Evolutionary conservation across 306 rosid genomes (phyloP), one percentile per base, ranked within the genome.

Genomic region (Benincasa hispida): DNA sequence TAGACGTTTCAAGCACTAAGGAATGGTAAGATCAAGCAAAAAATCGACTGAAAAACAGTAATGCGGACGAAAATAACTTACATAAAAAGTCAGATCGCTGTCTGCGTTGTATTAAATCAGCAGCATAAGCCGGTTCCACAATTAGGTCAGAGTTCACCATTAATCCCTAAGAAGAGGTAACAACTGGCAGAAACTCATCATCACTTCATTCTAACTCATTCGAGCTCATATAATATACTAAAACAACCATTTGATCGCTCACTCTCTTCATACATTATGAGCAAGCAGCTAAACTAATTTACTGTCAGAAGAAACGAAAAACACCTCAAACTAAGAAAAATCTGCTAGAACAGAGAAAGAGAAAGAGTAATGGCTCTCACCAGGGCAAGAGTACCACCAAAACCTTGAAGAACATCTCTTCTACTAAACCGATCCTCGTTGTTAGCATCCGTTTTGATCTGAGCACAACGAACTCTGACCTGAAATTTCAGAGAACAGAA

Each of bases 51-150:
- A 21, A 17, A 25, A 72, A 72, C 30, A 70, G 1, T 22, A 27
- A 24, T 45, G 57, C 37, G 47, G 58, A 45, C 3, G 1, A 3
- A 47, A 25, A 75, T 54, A 85, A 81, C 96, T 84, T 84, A 90
- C 98, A 87, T 12, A 72, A 90, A 81, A 94, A 92, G 4, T 90
- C 96, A 72, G 98, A 92, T 68, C 97, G 93, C 86, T 94, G 98
- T 77, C 96, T 84, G 18, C 89, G 91, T 77, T 94, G 87, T 82
- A 90, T 90, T 84, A 94, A 81, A 81, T 92, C 99, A 76, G 99
- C 99, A 54, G 99, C 99, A 80, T 78, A 81, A 27, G 99, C 96
- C 10, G 59, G 81, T 70, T 78, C 83, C 73, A 85, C 89, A 57
- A 86, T 86, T 5, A 83, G 75, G 53, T 89, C 83, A 0, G 92